Conservation (phyloP, 192 early-diverging fungal genomes). For the Gamsiella multidivaricata region DNA sequence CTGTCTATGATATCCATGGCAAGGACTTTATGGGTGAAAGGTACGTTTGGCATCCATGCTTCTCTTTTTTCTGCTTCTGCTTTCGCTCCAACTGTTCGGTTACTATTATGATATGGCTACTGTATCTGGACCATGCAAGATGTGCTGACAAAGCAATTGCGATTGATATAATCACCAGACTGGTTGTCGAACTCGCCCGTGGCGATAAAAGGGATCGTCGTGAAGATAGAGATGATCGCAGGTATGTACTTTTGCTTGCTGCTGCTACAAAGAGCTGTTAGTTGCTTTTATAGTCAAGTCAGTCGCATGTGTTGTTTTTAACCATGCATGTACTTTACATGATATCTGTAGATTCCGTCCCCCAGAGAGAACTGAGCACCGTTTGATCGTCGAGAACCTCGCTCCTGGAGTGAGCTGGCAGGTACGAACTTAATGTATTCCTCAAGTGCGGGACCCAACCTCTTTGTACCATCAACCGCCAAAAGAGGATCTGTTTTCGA, state of each 20-base stretch:
- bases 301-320: not conserved
- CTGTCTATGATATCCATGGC: slow-evolving; percentile 86
- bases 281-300: not conserved
- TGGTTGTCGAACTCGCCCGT: slow-evolving; percentile 87
- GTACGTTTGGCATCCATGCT: slow-evolving; percentile 52
- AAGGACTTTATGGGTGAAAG: slow-evolving; percentile 87
- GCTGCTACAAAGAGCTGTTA: no score
- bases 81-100: not conserved
- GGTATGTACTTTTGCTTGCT: slow-evolving; percentile 17
- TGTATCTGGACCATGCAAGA: no score
- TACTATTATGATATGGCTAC: not conserved
- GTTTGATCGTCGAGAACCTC: slow-evolving; percentile 84
- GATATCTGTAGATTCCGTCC: slow-evolving; percentile 51
- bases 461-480: slow-evolving; percentile 8
- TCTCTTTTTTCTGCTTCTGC: not conserved
- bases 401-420: slow-evolving; percentile 88
- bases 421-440: slow-evolving; percentile 64
- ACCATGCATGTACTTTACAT: not conserved
- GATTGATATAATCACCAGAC: slow-evolving; percentile 48
- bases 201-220: slow-evolving; percentile 68
- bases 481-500: slow-evolving; percentile 10
- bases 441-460: slow-evolving; percentile 20
- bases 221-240: slow-evolving; percentile 59
- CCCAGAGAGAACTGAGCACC: slow-evolving; percentile 69
- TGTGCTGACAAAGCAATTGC: not conserved